Evolutionary conservation across 805 yeast genomes (phyloP).

Genomic region (Candida easanensis): DNA sequence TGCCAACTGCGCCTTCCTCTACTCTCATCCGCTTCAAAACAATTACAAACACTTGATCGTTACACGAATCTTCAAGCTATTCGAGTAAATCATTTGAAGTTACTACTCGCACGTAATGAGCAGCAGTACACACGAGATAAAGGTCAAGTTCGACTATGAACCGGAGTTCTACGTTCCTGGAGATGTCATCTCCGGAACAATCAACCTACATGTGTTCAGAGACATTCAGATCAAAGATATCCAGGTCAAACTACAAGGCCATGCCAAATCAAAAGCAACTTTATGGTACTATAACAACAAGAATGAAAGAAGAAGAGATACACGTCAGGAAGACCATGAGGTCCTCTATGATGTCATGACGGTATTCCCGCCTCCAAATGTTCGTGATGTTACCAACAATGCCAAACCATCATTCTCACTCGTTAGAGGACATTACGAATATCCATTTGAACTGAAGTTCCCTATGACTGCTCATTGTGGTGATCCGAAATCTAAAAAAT

Average conservation of each 20-base stretch:
- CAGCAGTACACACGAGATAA: conserved; percentile 7
- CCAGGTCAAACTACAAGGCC: conserved; percentile 52
- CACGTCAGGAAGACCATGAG: conserved; percentile 32
- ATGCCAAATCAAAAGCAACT: conserved; percentile 39
- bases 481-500: conserved; percentile 8
- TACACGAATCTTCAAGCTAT: too few relatives aligned
- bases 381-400: conserved; percentile 40
- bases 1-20: too few relatives aligned
- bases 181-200: conserved; percentile 20
- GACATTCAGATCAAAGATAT: conserved; percentile 44
- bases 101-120: too few relatives aligned
- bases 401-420: conserved; percentile 26
- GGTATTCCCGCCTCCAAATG: conserved; percentile 52
- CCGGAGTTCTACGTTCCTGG: conserved; percentile 13
- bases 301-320: conserved; percentile 7
- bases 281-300: conserved; percentile 7
- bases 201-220: conserved; percentile 12
- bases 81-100: too few relatives aligned
- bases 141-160: conserved; percentile 8
- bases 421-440: conserved; percentile 46
- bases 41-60: too few relatives aligned
- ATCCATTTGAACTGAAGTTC: conserved; percentile 37
- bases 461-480: conserved; percentile 33
- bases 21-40: too few relatives aligned
- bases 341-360: conserved; percentile 46